Percentiles rank a stretch among this genome's conserved stretches.
Conservation (phyloP, 345 rosid species). For the Brassica cretica region DNA sequence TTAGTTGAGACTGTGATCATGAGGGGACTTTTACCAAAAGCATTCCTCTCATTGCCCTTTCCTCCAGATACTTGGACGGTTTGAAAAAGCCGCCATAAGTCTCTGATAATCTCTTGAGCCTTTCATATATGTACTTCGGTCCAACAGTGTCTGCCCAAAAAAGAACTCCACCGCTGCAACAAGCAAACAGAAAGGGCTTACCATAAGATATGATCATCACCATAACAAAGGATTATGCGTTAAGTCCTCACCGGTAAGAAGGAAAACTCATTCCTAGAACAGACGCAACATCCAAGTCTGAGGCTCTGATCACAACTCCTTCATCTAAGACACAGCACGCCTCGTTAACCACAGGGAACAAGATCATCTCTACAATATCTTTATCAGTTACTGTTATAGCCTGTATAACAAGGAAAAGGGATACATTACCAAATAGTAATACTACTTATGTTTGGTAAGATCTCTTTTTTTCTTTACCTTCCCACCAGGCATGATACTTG, state of each 20-base stretch:
- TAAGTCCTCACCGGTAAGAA: slow-evolving; percentile 67
- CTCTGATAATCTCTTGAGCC: slow-evolving; percentile 73
- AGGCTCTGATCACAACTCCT: slow-evolving; percentile 74
- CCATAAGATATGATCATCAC: slow-evolving; percentile 12
- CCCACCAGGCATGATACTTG: slow-evolving; percentile 87
- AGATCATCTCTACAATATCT: slow-evolving; percentile 86
- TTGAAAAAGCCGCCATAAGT: slow-evolving; percentile 66
- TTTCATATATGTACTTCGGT: slow-evolving; percentile 55
- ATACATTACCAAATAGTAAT: background rate
- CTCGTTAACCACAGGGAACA: slow-evolving; percentile 91
- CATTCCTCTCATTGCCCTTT: slow-evolving; percentile 69
- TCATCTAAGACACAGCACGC: slow-evolving; percentile 87
- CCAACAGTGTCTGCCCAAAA: slow-evolving; percentile 90
- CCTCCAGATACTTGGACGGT: slow-evolving; percentile 85
- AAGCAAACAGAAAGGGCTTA: background rate
- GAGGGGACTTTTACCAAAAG: slow-evolving; percentile 55
- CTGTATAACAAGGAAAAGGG: slow-evolving; percentile 43
- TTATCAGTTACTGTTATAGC: slow-evolving; percentile 71
- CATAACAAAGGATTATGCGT: background rate
- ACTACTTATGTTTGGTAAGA: slow-evolving; percentile 1
- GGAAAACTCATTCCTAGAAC: slow-evolving; percentile 99
- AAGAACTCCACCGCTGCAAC: slow-evolving; percentile 80
- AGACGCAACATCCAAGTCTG: slow-evolving; percentile 89
- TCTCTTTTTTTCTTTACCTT: slow-evolving; percentile 52
- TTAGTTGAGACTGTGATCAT: slow-evolving; percentile 6